Evolutionary conservation across 225 moss, liverwort and hornwort genomes (phyloP).

Genomic region (Ulota crispa): DNA sequence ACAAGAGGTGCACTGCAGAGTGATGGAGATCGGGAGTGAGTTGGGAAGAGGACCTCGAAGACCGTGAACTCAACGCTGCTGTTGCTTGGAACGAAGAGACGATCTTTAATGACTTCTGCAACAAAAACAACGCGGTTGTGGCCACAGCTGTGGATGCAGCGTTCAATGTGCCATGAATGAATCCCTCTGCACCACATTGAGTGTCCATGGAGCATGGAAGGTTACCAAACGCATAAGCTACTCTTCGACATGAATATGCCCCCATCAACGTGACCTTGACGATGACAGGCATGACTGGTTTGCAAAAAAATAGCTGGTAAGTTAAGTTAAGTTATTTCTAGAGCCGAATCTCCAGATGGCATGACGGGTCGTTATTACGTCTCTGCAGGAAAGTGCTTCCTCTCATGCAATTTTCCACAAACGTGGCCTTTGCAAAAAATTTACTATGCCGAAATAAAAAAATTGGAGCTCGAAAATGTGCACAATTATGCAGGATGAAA

Average conservation of each 20-base stretch:
- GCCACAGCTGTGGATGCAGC: conserved; percentile 26
- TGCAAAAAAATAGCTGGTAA: not conserved
- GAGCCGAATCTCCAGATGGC: not conserved
- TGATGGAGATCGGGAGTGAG: conserved; percentile 17
- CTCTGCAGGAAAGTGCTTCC: not conserved
- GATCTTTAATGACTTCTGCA: conserved; percentile 10
- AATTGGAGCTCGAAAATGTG: too few relatives aligned
- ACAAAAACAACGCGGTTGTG: conserved; percentile 5
- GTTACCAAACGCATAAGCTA: conserved; percentile 2
- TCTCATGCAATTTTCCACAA: too few relatives aligned
- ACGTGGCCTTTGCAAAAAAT: too few relatives aligned
- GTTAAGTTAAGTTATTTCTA: too few relatives aligned
- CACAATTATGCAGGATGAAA: too few relatives aligned
- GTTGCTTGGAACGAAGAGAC: not conserved
- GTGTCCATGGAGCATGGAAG: not conserved
- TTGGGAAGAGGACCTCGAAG: conserved; percentile 27
- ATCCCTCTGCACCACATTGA: conserved; percentile 12
- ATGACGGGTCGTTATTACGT: not conserved
- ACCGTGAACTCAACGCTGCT: conserved; percentile 17
- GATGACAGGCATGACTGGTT: not conserved
- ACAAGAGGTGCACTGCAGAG: conserved; percentile 8
- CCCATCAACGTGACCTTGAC: not conserved
- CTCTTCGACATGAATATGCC: not conserved
- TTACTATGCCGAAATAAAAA: too few relatives aligned
- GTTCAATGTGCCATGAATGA: not conserved